Evolutionary conservation across 257 asterid genomes (phyloP).

Genomic region (Petunia axillaris): DNA sequence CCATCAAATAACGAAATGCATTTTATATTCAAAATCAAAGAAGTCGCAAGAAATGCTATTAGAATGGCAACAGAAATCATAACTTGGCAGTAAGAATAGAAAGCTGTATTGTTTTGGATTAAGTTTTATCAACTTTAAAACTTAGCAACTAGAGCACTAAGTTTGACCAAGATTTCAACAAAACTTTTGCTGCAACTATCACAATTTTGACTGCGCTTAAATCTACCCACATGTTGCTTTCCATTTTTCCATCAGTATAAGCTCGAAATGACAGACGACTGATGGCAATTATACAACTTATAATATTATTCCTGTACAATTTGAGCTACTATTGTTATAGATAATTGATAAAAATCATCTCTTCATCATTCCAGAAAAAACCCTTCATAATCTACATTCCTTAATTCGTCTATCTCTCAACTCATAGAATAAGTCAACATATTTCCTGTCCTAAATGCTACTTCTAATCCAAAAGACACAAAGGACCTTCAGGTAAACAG

Average conservation of each 20-base stretch:
- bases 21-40: neutral
- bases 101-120: neutral
- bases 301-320: neutral
- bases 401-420: neutral
- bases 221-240: neutral
- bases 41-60: neutral
- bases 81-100: conserved; percentile 13
- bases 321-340: neutral
- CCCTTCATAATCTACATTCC: neutral
- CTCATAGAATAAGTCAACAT: conserved; percentile 7
- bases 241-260: neutral
- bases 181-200: neutral
- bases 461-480: neutral
- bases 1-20: conserved; percentile 13
- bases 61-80: neutral
- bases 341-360: neutral
- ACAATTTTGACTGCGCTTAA: neutral
- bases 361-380: neutral
- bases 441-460: neutral
- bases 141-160: neutral
- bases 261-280: neutral
- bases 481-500: neutral
- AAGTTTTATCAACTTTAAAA: neutral
- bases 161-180: neutral
- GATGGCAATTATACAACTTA: neutral